Conservation (phyloP, 1,284 basidiomycete genomes). For the Boletellus deceptivus region DNA sequence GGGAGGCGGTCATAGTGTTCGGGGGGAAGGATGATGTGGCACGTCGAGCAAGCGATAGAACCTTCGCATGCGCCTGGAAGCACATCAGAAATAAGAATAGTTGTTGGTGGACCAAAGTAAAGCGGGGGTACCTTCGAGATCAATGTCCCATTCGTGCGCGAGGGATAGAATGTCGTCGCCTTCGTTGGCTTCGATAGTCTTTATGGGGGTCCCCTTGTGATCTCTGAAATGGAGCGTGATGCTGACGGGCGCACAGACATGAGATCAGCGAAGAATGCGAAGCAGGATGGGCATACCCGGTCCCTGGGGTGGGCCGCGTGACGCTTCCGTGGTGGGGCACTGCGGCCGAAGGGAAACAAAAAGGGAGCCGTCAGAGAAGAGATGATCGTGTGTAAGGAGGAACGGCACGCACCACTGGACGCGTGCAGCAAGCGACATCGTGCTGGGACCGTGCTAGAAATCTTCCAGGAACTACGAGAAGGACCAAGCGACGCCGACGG, state of each 20-base stretch:
- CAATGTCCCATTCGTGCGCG: conserved; percentile 95
- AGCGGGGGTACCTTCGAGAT: conserved; percentile 78
- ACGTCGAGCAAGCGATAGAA: conserved; percentile 96
- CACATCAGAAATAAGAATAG: not conserved
- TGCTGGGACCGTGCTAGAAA: not conserved
- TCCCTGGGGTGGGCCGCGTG: conserved; percentile 50
- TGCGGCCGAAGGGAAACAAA: not conserved
- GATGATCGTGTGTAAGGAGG: not conserved
- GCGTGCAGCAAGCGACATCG: conserved; percentile 15
- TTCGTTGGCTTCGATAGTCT: conserved; percentile 89
- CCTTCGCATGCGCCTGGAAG: conserved; percentile 89
- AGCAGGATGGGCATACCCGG: conserved; percentile 53
- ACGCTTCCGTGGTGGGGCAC: conserved; percentile 42
- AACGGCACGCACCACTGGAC: conserved; percentile 15
- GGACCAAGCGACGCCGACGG: not conserved
- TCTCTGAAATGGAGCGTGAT: conserved; percentile 91
- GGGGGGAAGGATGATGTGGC: conserved; percentile 88
- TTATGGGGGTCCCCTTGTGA: conserved; percentile 78
- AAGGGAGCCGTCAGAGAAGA: not conserved
- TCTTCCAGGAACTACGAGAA: not conserved
- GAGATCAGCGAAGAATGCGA: not conserved
- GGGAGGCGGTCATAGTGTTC: conserved; percentile 84
- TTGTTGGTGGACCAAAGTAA: not conserved
- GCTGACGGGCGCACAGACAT: conserved; percentile 39
- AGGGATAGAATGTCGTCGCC: conserved; percentile 91